phyloP scores from a whole-genome alignment of 2,329 filamentous ascomycete species.

The Trichoderma sp. region DNA sequence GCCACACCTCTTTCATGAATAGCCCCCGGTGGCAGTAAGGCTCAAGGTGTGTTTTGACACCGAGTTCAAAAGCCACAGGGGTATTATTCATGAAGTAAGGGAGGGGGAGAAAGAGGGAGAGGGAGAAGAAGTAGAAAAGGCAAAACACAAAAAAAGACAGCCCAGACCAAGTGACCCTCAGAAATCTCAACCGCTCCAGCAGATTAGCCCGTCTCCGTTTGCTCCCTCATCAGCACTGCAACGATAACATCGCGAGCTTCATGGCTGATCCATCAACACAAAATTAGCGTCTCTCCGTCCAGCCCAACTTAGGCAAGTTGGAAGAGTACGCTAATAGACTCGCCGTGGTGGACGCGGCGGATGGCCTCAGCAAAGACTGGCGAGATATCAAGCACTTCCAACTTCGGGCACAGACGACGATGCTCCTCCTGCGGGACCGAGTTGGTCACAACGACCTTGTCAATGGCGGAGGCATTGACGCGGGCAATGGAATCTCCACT shows the following conservation, averaged over 20 bases:
- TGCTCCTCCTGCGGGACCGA: conserved; percentile 89
- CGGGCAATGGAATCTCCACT: conserved; percentile 93
- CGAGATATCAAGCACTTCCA: conserved; percentile 87
- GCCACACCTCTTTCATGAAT: neutral
- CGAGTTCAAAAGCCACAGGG: neutral
- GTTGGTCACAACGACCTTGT: conserved; percentile 95
- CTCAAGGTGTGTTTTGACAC: neutral
- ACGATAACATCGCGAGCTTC: neutral
- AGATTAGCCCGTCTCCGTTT: conserved; percentile 1
- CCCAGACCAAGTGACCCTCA: conserved; percentile 3
- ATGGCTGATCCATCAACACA: neutral
- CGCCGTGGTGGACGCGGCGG: conserved; percentile 92
- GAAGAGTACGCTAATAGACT: conserved; percentile 95
- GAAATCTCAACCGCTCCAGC: neutral
- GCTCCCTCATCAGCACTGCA: conserved; percentile 4
- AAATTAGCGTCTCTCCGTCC: neutral
- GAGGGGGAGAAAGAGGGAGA: neutral
- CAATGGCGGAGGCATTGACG: conserved; percentile 89
- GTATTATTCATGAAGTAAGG: neutral
- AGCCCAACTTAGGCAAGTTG: conserved; percentile 34
- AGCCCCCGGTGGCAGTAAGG: neutral
- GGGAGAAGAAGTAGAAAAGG: neutral
- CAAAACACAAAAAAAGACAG: neutral
- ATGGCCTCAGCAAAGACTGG: conserved; percentile 95
- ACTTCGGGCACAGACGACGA: conserved; percentile 74